phyloP scores from a whole-genome alignment of 2,329 filamentous ascomycete genomes.

The Paraphoma chrysanthemicola region DNA sequence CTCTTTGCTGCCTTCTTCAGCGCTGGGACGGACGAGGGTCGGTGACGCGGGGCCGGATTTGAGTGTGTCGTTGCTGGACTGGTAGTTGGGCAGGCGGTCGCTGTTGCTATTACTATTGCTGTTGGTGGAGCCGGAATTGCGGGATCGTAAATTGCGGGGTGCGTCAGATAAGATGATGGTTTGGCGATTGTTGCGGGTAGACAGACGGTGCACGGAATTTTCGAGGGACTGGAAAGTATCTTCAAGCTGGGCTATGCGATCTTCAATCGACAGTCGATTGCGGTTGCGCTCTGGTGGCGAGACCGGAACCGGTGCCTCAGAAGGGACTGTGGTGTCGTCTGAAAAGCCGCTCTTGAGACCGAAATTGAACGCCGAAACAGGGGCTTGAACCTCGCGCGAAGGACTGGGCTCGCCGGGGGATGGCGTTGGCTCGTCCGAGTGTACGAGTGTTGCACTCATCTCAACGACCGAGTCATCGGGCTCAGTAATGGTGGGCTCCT shows the following conservation, averaged over 20 bases:
- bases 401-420: slow-evolving; percentile 8
- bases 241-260: slow-evolving; percentile 43
- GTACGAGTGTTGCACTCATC: slow-evolving; percentile 32
- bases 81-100: slow-evolving; percentile 19
- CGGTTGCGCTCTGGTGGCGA: slow-evolving; percentile 15
- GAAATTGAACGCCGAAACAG: slow-evolving; percentile 46
- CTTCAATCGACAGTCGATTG: slow-evolving; percentile 40
- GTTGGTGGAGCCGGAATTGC: slow-evolving; percentile 24
- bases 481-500: slow-evolving; percentile 26
- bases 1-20: slow-evolving; percentile 7
- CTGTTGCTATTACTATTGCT: slow-evolving; percentile 10
- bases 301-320: slow-evolving; percentile 10
- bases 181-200: slow-evolving; percentile 43
- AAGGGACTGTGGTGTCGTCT: slow-evolving; percentile 21
- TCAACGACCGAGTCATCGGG: slow-evolving; percentile 27
- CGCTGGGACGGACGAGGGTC: slow-evolving; percentile 4
- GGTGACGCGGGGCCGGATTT: slow-evolving; percentile 18
- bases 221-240: slow-evolving; percentile 38
- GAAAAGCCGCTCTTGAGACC: slow-evolving; percentile 37
- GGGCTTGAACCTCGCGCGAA: slow-evolving; percentile 14
- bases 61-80: slow-evolving; percentile 22
- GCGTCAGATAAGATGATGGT: slow-evolving; percentile 49
- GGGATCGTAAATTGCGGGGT: slow-evolving; percentile 40
- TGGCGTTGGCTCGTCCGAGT: slow-evolving; percentile 22
- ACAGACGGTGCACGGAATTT: slow-evolving; percentile 39